Evolutionary conservation across 2,329 filamentous ascomycete species (phyloP).

Genomic region (Sporothrix euskadiensis): DNA sequence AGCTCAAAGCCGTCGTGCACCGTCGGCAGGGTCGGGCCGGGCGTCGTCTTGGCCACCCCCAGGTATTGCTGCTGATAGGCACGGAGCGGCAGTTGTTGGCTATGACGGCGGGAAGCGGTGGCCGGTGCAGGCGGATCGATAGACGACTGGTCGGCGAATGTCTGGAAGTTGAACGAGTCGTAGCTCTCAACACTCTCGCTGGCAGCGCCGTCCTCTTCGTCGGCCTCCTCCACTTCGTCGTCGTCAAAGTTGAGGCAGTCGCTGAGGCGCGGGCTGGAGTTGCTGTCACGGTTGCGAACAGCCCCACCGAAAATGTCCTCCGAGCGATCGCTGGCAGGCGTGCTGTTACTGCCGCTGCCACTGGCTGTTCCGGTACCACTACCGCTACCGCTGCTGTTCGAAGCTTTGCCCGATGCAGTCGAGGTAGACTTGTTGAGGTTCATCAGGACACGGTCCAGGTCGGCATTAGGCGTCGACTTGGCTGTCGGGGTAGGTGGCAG

Average conservation of each 20-base stretch:
- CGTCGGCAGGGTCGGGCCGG: conserved; percentile 5
- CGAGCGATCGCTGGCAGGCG: conserved; percentile 18
- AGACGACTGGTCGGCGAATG: conserved; percentile 30
- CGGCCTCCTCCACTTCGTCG: not conserved
- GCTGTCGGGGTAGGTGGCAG: conserved; percentile 5
- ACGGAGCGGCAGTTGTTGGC: not conserved
- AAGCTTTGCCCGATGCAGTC: not conserved
- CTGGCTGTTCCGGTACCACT: conserved; percentile 16
- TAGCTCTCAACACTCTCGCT: conserved; percentile 30
- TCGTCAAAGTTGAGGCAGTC: conserved; percentile 37
- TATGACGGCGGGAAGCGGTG: not conserved
- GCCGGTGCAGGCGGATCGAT: not conserved
- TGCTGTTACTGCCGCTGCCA: conserved; percentile 16
- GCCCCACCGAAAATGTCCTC: conserved; percentile 24
- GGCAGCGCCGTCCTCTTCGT: not conserved
- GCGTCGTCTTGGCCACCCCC: not conserved
- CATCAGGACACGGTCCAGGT: conserved; percentile 33
- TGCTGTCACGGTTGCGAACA: conserved; percentile 13
- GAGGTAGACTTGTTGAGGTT: conserved; percentile 31
- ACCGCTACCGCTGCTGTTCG: conserved; percentile 9
- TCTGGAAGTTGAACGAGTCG: conserved; percentile 28
- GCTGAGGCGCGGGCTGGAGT: conserved; percentile 36
- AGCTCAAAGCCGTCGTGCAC: conserved; percentile 9
- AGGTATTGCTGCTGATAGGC: not conserved
- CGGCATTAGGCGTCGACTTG: conserved; percentile 15